Base-by-base conservation (phyloP, 1,284 basidiomycete species). In the Coniophora puteana region DNA sequence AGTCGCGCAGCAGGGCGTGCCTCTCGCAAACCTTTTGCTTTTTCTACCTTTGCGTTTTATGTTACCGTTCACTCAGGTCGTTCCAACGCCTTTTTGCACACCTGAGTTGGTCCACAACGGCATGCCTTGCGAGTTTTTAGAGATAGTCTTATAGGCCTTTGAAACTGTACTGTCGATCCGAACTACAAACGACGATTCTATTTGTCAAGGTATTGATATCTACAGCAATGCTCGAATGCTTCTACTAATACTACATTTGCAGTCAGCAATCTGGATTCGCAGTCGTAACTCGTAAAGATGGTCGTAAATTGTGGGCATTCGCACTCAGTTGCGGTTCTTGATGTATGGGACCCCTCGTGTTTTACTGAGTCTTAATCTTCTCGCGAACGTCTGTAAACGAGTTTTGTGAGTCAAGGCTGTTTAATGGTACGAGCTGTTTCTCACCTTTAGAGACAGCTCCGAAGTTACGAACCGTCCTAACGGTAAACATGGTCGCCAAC, bases 1-100 rank as follows among this genome's bases (percentile, higher is more conserved):
- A 80, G 86, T 62, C 86, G 85, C 80, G 83, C 77, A 67, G 69
- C 72, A 75, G 69, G 64, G 73, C 84, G 82, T 67, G 84, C 77
- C 71, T 55, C 57, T 77, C 72, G 69, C 72, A 88, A 76, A 89
- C 84, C 81, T 85, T 83, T 69, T 38, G 41, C 8, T 7, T 43
- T 65, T 51, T 44, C 39, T 40, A 41, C 20, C 30, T 38, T 43
- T 46, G n/a, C 17, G 16, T 8, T 24, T 16, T 27, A n/a, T 22
- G 8, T 40, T 4, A 23, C 8, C n/a, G n/a, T n/a, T n/a, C n/a
- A n/a, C n/a, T n/a, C n/a, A n/a, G n/a, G n/a, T n/a, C n/a, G n/a
- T n/a, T n/a, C n/a, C n/a, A n/a, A 31, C 8, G n/a, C 29, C 14
- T 18, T n/a, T 14, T 6, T 31, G 29, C 29, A 31, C n/a, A 31